A percentile compares a stretch with the other conserved stretches of the same genome.
Evolutionary conservation across 495 filamentous ascomycete genomes (phyloP).

Genomic region (Penicillium robsamsonii): DNA sequence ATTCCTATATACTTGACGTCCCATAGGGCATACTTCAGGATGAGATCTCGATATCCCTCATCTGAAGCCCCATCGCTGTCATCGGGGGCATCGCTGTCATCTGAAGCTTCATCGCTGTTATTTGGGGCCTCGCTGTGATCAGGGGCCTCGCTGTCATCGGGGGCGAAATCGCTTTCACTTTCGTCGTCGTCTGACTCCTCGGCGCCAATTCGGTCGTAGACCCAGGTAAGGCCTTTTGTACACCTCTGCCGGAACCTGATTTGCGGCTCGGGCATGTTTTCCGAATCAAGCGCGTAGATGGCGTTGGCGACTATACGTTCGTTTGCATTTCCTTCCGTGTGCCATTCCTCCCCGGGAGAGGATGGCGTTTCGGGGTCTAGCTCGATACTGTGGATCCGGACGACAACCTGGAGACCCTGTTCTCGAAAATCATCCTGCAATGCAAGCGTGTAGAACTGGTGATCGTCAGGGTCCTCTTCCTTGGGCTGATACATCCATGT

Average conservation of each 20-base stretch:
- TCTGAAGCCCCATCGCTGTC: too few species aligned
- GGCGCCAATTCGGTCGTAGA: not conserved
- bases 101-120: too few species aligned
- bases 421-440: not conserved
- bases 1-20: conserved; percentile 8
- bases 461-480: too few species aligned
- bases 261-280: conserved; percentile 13
- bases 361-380: conserved; percentile 13
- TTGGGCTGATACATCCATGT: too few species aligned
- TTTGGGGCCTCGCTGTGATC: too few species aligned
- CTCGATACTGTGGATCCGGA: conserved; percentile 15
- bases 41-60: too few species aligned
- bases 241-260: conserved; percentile 13
- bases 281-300: conserved; percentile 10
- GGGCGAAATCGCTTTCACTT: too few species aligned
- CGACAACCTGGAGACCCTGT: conserved; percentile 17
- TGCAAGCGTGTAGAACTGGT: too few species aligned
- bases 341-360: conserved; percentile 17
- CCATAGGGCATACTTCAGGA: conserved; percentile 4
- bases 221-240: not conserved
- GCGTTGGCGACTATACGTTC: conserved; percentile 18
- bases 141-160: too few species aligned
- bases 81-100: too few species aligned
- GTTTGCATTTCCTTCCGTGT: conserved; percentile 16
- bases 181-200: conserved; percentile 5